phyloP scores from a whole-genome alignment of 805 yeast genomes.

The Grigorovia jiainica region DNA sequence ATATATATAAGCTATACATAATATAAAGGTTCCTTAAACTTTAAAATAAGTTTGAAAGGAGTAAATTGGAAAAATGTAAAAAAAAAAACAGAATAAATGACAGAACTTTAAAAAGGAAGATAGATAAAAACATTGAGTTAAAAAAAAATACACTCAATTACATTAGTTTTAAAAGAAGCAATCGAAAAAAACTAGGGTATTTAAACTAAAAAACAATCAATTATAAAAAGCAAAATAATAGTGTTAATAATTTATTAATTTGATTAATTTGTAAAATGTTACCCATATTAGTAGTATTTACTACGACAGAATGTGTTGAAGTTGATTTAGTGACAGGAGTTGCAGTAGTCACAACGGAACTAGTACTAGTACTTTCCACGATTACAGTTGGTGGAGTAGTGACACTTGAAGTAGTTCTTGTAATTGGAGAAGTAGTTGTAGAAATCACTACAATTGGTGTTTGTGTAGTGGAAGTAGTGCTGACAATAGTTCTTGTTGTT shows the following conservation, averaged over 20 bases:
- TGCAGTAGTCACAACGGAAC: slow-evolving; percentile 15
- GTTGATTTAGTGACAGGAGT: slow-evolving; percentile 4
- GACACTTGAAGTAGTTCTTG: slow-evolving; percentile 1
- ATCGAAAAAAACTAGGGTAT: no score
- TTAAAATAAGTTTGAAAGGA: no score
- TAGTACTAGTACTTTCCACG: background rate
- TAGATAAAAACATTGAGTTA: no score
- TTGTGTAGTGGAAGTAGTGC: background rate
- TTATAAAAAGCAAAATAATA: background rate
- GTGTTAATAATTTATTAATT: background rate
- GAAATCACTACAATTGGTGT: no score
- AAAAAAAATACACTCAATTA: no score
- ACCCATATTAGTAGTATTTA: background rate
- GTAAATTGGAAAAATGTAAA: no score
- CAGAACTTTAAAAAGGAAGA: no score
- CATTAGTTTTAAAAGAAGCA: no score
- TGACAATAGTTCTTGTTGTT: background rate
- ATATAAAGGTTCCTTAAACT: no score
- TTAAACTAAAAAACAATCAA: background rate
- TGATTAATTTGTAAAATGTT: background rate
- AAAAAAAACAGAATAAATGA: no score
- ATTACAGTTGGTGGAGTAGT: background rate
- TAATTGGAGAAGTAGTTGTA: background rate
- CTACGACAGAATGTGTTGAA: background rate
- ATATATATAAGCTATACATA: no score